Percentiles rank a stretch among this genome's conserved stretches.
Evolutionary conservation across 306 rosid species (phyloP).

Genomic region (Abrus pulchellus): DNA sequence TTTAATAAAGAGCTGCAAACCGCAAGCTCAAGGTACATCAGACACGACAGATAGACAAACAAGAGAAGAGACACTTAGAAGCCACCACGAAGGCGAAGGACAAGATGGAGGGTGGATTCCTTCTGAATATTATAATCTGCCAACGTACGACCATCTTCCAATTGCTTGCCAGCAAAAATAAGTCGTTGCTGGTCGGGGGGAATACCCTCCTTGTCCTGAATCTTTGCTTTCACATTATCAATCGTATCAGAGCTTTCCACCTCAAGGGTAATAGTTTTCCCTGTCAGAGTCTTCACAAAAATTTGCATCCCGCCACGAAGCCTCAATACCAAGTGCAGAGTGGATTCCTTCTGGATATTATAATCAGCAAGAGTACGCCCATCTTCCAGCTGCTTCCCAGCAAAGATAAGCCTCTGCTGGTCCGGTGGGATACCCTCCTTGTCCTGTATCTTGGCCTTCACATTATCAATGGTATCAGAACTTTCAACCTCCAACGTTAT

Average conservation of each 20-base stretch:
- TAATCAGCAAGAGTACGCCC: conserved; percentile 20
- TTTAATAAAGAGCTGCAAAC: not conserved
- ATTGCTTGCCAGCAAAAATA: conserved; percentile 16
- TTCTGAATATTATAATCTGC: conserved; percentile 19
- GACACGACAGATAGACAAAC: not conserved
- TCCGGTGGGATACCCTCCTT: not conserved
- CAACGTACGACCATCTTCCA: conserved; percentile 27
- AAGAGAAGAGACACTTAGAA: not conserved
- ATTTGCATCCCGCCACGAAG: conserved; percentile 11
- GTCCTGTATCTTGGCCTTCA: conserved; percentile 10
- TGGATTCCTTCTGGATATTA: conserved; percentile 19
- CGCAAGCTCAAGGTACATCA: not conserved
- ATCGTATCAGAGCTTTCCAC: conserved; percentile 9
- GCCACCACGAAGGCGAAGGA: conserved; percentile 18
- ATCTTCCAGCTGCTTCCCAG: conserved; percentile 21
- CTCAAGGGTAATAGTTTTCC: conserved; percentile 7
- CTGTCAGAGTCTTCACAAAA: conserved; percentile 7
- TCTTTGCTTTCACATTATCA: conserved; percentile 5
- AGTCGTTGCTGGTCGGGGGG: conserved; percentile 10
- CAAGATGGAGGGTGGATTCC: conserved; percentile 6
- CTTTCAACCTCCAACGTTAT: conserved; percentile 14
- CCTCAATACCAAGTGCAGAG: not conserved
- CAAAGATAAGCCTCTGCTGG: conserved; percentile 14
- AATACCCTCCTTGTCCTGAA: not conserved
- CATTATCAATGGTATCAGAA: not conserved